Conservation (phyloP, 1,139 yeast genomes). For the Starmera stellimalicola region DNA sequence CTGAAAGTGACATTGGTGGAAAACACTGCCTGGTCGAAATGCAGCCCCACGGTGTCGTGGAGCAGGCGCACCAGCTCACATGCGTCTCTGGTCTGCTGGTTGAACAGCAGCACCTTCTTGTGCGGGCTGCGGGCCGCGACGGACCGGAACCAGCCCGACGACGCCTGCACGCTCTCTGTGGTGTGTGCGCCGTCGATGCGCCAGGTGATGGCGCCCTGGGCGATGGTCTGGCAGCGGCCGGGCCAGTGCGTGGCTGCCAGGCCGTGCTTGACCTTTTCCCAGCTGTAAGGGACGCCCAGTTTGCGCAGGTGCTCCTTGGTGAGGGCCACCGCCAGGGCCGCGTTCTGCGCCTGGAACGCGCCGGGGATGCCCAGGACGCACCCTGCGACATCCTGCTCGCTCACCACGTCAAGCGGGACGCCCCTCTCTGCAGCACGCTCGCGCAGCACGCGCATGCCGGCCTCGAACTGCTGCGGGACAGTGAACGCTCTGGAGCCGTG, state of each 20-base stretch:
- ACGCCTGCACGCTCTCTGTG: conserved; percentile 69
- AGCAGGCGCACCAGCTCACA: conserved; percentile 49
- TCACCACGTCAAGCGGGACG: conserved; percentile 44
- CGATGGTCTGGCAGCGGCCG: conserved; percentile 81
- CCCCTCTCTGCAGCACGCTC: conserved; percentile 61
- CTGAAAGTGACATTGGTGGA: conserved; percentile 92
- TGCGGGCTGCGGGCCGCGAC: conserved; percentile 6
- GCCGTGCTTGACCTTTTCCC: conserved; percentile 46
- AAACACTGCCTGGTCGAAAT: conserved; percentile 71
- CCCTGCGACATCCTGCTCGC: conserved; percentile 22
- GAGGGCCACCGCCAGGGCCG: conserved; percentile 77
- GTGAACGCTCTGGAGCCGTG: conserved; percentile 54
- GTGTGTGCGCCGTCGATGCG: conserved; percentile 96
- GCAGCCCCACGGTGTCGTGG: conserved; percentile 32
- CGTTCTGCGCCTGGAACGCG: conserved; percentile 75
- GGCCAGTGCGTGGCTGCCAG: conserved; percentile 74
- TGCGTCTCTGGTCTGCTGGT: conserved; percentile 92
- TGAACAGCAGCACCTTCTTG: conserved; percentile 55
- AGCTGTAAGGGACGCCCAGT: conserved; percentile 29
- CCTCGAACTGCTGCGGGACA: conserved; percentile 47
- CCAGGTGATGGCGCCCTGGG: conserved; percentile 42
- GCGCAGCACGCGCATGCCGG: conserved; percentile 41
- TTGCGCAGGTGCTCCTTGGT: conserved; percentile 52
- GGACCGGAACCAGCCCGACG: conserved; percentile 66
- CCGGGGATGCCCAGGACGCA: conserved; percentile 72